Percentiles rank a stretch among this genome's conserved stretches.
Conservation (phyloP, 441 rosid genomes). For the Hura crepitans region DNA sequence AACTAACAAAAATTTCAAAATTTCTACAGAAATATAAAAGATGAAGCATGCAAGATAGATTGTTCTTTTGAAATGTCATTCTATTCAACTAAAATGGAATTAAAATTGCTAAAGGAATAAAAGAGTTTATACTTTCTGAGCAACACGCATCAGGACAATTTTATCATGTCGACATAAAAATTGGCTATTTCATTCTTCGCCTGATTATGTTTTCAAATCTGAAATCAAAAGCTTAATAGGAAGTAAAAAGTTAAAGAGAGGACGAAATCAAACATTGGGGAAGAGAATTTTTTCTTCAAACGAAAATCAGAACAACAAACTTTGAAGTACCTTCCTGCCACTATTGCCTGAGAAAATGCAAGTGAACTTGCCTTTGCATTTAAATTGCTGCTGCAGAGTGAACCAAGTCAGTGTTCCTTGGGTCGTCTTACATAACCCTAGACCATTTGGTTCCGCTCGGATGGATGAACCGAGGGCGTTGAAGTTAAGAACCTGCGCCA, state of each 20-base stretch:
- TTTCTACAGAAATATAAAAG: no score
- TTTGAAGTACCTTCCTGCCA: constrained; percentile 47
- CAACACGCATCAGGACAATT: no score
- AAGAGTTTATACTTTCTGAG: no score
- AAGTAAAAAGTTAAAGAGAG: no score
- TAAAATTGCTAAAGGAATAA: no score
- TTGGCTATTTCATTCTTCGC: no score
- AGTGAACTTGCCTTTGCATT: constrained; percentile 44
- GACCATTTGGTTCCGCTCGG: constrained; percentile 21
- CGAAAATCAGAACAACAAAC: background rate
- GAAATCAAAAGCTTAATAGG: background rate
- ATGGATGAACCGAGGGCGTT: constrained; percentile 23
- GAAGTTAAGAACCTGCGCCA: constrained; percentile 43
- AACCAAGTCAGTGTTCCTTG: constrained; percentile 31
- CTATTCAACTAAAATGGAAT: no score
- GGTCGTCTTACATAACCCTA: constrained; percentile 2
- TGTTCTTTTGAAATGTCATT: no score
- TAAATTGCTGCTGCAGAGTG: constrained; percentile 38
- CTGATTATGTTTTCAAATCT: no score
- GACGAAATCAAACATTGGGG: background rate
- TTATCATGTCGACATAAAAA: no score
- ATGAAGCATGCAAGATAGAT: no score
- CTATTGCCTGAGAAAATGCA: constrained; percentile 64
- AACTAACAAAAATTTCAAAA: no score
- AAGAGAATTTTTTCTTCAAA: background rate